phyloP scores from a whole-genome alignment of 2,329 filamentous ascomycete genomes.

The Alternaria triticina region DNA sequence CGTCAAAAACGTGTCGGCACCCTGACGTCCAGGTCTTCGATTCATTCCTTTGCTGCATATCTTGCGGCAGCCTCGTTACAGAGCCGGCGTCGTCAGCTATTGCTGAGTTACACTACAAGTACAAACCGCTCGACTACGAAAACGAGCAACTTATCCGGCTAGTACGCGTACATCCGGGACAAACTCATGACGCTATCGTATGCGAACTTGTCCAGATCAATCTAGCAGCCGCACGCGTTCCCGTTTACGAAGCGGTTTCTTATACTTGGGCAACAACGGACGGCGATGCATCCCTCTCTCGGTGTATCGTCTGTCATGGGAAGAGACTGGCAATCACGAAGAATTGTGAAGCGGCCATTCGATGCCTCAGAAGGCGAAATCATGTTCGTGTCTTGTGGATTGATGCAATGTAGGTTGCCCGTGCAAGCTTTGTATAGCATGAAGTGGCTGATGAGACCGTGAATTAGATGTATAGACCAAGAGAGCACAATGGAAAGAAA shows the following conservation, averaged over 20 bases:
- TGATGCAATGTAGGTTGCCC: not conserved
- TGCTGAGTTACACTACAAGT: not conserved
- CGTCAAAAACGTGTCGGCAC: not conserved
- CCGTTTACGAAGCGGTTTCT: not conserved
- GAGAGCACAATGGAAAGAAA: not conserved
- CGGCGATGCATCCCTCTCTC: not conserved
- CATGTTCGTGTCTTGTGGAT: not conserved
- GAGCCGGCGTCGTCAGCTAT: not conserved
- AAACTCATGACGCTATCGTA: not conserved
- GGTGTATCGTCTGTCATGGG: not conserved
- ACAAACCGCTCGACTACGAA: not conserved
- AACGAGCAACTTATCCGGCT: not conserved
- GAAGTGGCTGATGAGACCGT: accelerated
- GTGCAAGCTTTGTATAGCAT: not conserved
- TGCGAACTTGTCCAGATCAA: not conserved
- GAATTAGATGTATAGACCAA: not conserved
- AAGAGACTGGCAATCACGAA: not conserved
- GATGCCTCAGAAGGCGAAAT: not conserved
- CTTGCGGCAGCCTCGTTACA: not conserved
- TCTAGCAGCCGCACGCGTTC: not conserved
- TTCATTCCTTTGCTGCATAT: not conserved
- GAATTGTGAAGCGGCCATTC: not conserved
- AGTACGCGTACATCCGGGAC: not conserved
- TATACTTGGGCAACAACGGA: not conserved
- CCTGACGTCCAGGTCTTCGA: not conserved